phyloP scores from a whole-genome alignment of 371 early-diverging fungal species.

The Apophysomyces ossiformis region DNA sequence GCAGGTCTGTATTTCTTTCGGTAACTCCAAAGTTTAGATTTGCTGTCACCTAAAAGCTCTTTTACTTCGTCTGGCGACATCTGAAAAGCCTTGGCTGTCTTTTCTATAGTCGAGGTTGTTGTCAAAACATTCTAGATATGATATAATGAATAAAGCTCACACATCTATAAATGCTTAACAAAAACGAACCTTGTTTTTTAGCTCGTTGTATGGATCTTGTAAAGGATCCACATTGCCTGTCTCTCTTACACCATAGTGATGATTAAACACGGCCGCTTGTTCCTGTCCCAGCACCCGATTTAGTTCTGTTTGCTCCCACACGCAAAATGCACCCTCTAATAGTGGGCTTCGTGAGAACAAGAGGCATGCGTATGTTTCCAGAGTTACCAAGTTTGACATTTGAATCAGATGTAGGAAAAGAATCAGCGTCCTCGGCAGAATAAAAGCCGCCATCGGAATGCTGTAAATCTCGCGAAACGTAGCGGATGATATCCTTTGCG shows the following conservation, averaged over 20 bases:
- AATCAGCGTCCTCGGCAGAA: constrained; percentile 77
- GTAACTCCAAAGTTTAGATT: constrained; percentile 45
- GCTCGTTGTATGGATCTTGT: constrained; percentile 66
- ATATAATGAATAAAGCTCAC: neutral
- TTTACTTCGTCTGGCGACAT: constrained; percentile 11
- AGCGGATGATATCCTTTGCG: constrained; percentile 58
- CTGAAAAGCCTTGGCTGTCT: neutral
- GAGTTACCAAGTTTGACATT: constrained; percentile 47
- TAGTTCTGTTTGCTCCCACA: constrained; percentile 63
- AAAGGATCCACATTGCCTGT: constrained; percentile 62
- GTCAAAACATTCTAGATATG: neutral
- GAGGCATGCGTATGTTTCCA: neutral
- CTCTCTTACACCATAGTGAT: constrained; percentile 54
- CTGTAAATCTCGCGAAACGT: constrained; percentile 57
- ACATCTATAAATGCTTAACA: neutral
- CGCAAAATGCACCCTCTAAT: constrained; percentile 71
- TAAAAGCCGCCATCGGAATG: constrained; percentile 62
- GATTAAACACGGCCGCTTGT: constrained; percentile 44
- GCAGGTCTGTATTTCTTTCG: constrained; percentile 54
- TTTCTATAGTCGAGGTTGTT: neutral
- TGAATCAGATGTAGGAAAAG: constrained; percentile 41
- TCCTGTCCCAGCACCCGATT: constrained; percentile 39
- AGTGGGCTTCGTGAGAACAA: neutral
- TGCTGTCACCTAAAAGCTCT: neutral
- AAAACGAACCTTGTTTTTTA: constrained; percentile 46